These are phyloP conservation scores for Pythium brassicae DNA, from an alignment of 352 stramenopile genomes.

Conservation along the genomic window DNA sequence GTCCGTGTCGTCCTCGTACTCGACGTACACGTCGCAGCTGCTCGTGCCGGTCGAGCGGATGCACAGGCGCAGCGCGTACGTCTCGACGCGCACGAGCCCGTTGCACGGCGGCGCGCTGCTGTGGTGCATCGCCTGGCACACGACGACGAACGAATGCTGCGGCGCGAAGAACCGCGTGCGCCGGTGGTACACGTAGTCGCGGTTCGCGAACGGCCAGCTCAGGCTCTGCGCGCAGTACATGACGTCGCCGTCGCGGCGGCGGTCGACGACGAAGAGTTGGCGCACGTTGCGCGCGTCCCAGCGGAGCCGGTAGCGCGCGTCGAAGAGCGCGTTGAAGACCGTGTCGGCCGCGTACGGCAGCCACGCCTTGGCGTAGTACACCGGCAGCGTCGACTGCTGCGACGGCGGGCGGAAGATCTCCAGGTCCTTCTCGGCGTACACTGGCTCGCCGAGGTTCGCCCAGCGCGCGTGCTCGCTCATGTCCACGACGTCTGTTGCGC, in stretches of 20 bases:
- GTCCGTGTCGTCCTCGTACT: constrained; percentile 79
- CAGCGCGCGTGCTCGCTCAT: constrained; percentile 64
- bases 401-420: constrained; percentile 58
- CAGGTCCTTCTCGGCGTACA: constrained; percentile 73
- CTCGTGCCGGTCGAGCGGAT: constrained; percentile 53
- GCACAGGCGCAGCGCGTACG: constrained; percentile 48
- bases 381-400: constrained; percentile 45
- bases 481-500: constrained; percentile 44
- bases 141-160: constrained; percentile 59
- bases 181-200: constrained; percentile 79
- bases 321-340: constrained; percentile 59
- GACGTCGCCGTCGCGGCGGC: constrained; percentile 42
- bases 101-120: constrained; percentile 29
- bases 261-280: constrained; percentile 44
- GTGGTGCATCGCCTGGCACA: constrained; percentile 59
- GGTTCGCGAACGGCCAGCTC: constrained; percentile 63
- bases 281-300: constrained; percentile 50
- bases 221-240: constrained; percentile 57
- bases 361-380: constrained; percentile 74
- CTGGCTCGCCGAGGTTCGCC: constrained; percentile 54
- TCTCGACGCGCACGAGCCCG: constrained; percentile 58
- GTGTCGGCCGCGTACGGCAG: constrained; percentile 66
- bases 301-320: constrained; percentile 44
- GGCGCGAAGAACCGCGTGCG: constrained; percentile 47
- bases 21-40: constrained; percentile 64